Percentiles rank a stretch among this genome's conserved stretches.
These are phyloP conservation scores for Hylodesmum podocarpum DNA, from an alignment of 306 rosid species.

Conservation along the genomic window DNA sequence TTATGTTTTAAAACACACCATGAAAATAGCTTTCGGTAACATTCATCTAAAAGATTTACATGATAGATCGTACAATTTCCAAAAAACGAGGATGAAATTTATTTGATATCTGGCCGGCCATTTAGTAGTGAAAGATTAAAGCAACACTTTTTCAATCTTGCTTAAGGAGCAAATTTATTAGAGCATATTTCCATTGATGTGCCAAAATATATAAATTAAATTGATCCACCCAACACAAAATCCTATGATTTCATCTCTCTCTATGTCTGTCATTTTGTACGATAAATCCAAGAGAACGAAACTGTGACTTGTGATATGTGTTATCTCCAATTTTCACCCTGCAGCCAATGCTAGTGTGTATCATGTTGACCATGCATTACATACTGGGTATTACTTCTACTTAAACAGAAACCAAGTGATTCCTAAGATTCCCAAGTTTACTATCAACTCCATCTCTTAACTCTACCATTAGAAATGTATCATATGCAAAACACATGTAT, in stretches of 20 bases:
- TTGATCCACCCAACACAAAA: background rate
- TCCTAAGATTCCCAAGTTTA: background rate
- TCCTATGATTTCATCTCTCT: background rate
- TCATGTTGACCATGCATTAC: background rate
- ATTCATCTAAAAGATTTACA: background rate
- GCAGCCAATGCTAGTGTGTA: background rate
- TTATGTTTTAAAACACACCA: background rate
- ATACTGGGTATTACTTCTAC: background rate
- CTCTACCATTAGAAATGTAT: background rate
- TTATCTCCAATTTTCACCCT: background rate
- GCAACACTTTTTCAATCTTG: background rate
- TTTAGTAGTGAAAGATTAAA: background rate
- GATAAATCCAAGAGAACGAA: background rate
- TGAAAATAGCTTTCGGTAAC: background rate
- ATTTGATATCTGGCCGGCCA: background rate
- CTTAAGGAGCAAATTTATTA: background rate
- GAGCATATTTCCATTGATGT: background rate
- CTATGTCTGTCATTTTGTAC: background rate
- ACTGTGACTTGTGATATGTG: background rate
- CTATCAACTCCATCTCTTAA: background rate
- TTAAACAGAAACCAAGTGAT: background rate
- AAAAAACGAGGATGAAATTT: slow-evolving; percentile 6
- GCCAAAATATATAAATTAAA: background rate
- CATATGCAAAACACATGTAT: background rate
- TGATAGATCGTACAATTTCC: background rate